Evolutionary conservation across 73 alveolate species (phyloP).

Genomic region (Urostyla sp.): DNA sequence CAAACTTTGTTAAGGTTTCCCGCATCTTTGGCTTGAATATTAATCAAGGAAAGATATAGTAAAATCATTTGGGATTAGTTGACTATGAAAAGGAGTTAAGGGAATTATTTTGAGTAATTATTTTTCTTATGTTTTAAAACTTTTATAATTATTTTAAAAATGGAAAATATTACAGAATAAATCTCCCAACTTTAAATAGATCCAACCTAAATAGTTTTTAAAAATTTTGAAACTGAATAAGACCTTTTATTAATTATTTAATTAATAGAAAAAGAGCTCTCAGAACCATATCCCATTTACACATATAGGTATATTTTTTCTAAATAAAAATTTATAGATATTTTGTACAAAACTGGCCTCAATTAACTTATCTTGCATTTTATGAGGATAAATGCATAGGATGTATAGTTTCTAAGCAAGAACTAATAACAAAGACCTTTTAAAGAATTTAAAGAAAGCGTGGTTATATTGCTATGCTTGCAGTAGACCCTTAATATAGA

Average conservation of each 20-base stretch:
- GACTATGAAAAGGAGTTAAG: slow-evolving; percentile 31
- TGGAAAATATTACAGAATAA: too few relatives aligned
- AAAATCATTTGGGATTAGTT: slow-evolving; percentile 19
- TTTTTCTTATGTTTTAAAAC: too few relatives aligned
- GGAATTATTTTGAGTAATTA: too few relatives aligned
- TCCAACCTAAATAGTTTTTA: too few relatives aligned
- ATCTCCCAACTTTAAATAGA: too few relatives aligned
- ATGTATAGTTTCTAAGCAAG: slow-evolving; percentile 54
- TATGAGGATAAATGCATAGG: slow-evolving; percentile 70
- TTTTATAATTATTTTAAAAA: too few relatives aligned
- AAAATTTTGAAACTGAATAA: slow-evolving; percentile 48
- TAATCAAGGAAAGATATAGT: background rate
- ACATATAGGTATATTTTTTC: too few relatives aligned
- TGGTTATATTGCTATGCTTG: slow-evolving; percentile 98
- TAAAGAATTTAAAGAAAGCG: slow-evolving; percentile 62
- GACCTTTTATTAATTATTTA: slow-evolving; percentile 79
- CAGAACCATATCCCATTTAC: slow-evolving; percentile 97
- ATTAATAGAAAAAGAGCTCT: slow-evolving; percentile 89
- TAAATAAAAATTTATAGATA: too few relatives aligned
- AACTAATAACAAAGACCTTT: slow-evolving; percentile 1
- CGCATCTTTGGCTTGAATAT: slow-evolving; percentile 7
- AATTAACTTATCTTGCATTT: slow-evolving; percentile 80
- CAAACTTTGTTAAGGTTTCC: slow-evolving; percentile 6
- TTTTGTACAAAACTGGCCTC: slow-evolving; percentile 94
- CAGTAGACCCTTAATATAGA: slow-evolving; percentile 92